These are phyloP conservation scores for Asterochloris erici DNA, from an alignment of 139 green algal species.

Conservation along the genomic window DNA sequence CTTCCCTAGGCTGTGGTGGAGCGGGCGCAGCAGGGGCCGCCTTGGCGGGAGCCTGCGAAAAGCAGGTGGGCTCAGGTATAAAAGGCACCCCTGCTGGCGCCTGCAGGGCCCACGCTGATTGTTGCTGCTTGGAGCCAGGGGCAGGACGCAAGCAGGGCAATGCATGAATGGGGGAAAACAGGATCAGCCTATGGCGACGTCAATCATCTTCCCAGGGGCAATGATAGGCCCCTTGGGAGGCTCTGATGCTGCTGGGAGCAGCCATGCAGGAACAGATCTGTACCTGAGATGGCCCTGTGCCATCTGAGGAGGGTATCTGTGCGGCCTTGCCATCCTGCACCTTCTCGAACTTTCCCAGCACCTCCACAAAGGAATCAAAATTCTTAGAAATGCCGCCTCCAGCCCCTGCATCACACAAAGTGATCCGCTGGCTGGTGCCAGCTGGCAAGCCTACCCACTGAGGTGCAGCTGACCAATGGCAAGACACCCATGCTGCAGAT, in stretches of 20 bases:
- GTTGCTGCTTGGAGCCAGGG: too few species aligned
- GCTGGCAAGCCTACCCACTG: not conserved
- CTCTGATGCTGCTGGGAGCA: too few species aligned
- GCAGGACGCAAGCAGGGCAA: not conserved
- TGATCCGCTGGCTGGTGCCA: not conserved
- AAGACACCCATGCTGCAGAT: not conserved
- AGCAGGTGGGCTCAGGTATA: too few species aligned
- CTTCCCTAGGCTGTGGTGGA: too few species aligned
- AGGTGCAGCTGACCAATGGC: not conserved
- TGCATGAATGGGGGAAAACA: not conserved
- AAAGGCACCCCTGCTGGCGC: not conserved
- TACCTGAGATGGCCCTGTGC: too few species aligned
- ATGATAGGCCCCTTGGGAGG: too few species aligned
- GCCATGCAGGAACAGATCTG: too few species aligned
- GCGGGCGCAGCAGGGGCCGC: not conserved
- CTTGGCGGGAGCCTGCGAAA: not conserved
- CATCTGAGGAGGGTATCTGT: too few species aligned
- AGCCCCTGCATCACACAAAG: conserved; percentile 13
- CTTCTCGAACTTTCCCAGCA: conserved; percentile 14
- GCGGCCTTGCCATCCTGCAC: not conserved
- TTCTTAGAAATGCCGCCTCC: conserved; percentile 23
- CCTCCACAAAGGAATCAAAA: conserved; percentile 18
- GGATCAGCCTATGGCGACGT: too few species aligned
- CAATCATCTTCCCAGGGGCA: too few species aligned
- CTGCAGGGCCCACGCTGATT: not conserved